Conservation (phyloP, 192 early-diverging fungal species). For the Pilobolus umbonatus region DNA sequence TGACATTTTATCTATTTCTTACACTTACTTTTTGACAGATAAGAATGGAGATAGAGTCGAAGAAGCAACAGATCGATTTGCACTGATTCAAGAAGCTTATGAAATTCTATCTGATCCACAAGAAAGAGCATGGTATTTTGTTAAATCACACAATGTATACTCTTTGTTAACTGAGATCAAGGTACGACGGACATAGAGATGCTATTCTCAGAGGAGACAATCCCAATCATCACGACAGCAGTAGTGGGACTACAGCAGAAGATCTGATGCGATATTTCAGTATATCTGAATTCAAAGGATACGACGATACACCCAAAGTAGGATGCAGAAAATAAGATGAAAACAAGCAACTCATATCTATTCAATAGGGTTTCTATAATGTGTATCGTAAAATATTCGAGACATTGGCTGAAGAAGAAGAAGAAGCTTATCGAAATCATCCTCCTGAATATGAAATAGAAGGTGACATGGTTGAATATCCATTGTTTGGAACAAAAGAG, state of each 20-base stretch:
- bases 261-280: conserved; percentile 82
- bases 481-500: conserved; percentile 68
- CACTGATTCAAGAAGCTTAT: conserved; percentile 89
- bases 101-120: conserved; percentile 89
- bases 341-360: background rate
- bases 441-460: conserved; percentile 33
- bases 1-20: background rate
- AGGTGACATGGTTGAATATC: conserved; percentile 21
- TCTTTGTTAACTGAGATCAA: conserved; percentile 10
- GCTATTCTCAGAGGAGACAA: conserved; percentile 81
- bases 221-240: conserved; percentile 39
- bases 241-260: conserved; percentile 54
- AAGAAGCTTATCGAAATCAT: conserved; percentile 47
- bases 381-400: conserved; percentile 79
- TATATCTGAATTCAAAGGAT: conserved; percentile 65
- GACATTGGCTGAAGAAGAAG: conserved; percentile 77
- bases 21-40: conserved; percentile 43
- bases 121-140: conserved; percentile 85
- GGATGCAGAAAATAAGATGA: conserved; percentile 1
- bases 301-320: conserved; percentile 57
- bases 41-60: conserved; percentile 82
- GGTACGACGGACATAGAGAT: conserved; percentile 90
- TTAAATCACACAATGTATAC: background rate
- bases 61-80: conserved; percentile 85
- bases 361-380: conserved; percentile 65